Evolutionary conservation across 192 early-diverging fungal species (phyloP).

Genomic region (Linnemannia zychae): DNA sequence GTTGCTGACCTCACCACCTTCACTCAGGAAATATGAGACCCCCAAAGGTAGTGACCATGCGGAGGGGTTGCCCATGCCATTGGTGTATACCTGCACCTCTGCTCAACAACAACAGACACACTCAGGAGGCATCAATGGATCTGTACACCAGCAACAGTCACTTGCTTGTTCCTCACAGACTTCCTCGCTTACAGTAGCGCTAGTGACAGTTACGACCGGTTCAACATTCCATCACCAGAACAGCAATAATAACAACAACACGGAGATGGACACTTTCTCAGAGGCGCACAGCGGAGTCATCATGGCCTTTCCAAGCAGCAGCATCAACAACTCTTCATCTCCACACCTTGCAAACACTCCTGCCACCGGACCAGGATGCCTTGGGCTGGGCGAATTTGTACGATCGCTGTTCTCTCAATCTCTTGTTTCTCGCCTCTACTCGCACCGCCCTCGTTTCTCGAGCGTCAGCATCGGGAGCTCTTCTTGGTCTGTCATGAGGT

Average conservation of each 20-base stretch:
- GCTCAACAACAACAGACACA: background rate
- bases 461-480: slow-evolving; percentile 8
- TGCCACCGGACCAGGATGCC: background rate
- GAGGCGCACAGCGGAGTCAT: slow-evolving; percentile 37
- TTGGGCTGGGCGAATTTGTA: slow-evolving; percentile 13
- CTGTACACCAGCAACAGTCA: background rate
- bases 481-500: slow-evolving; percentile 42
- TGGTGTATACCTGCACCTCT: background rate
- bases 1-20: background rate
- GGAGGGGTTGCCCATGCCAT: background rate
- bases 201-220: background rate
- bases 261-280: background rate
- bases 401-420: slow-evolving; percentile 21
- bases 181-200: background rate
- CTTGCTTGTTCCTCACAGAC: background rate
- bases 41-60: background rate
- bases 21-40: slow-evolving; percentile 5
- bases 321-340: slow-evolving; percentile 13
- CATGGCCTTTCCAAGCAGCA: slow-evolving; percentile 41
- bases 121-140: background rate
- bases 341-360: background rate
- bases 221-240: background rate
- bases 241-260: background rate
- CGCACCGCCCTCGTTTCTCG: slow-evolving; percentile 32
- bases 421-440: slow-evolving; percentile 31